phyloP scores from a whole-genome alignment of 2,329 filamentous ascomycete species.

The Clonostachys rhizophaga region DNA sequence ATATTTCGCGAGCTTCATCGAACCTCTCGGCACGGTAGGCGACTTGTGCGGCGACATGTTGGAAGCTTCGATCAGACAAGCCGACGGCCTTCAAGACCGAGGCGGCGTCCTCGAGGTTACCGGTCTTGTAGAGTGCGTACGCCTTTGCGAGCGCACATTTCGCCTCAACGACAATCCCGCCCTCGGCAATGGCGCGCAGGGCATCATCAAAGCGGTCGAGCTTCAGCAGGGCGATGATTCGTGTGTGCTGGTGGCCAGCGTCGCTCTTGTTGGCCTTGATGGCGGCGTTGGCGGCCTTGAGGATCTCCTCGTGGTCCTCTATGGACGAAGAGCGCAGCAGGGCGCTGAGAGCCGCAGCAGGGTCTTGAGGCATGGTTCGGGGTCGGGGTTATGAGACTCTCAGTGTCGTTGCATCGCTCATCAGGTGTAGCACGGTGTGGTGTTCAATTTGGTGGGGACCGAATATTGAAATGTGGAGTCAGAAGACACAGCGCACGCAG shows the following conservation, averaged over 20 bases:
- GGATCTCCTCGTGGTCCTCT: slow-evolving; percentile 69
- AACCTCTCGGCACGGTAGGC: slow-evolving; percentile 76
- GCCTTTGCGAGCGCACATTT: slow-evolving; percentile 65
- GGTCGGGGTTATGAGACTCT: neutral
- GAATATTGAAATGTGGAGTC: no score
- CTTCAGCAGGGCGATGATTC: slow-evolving; percentile 71
- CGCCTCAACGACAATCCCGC: slow-evolving; percentile 54
- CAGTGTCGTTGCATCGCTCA: slow-evolving; percentile 11
- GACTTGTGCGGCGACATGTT: slow-evolving; percentile 58
- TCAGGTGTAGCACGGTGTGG: neutral
- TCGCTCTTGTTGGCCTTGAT: slow-evolving; percentile 58
- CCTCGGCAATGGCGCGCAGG: slow-evolving; percentile 61
- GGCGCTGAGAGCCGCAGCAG: slow-evolving; percentile 45
- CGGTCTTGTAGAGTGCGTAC: slow-evolving; percentile 81
- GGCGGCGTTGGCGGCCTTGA: slow-evolving; percentile 58
- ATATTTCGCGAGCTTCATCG: slow-evolving; percentile 58
- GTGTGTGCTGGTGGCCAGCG: slow-evolving; percentile 59
- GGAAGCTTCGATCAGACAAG: slow-evolving; percentile 25
- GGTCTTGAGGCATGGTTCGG: slow-evolving; percentile 33
- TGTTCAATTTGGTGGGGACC: no score
- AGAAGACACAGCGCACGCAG: no score
- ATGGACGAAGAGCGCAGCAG: slow-evolving; percentile 52
- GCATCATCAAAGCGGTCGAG: slow-evolving; percentile 80
- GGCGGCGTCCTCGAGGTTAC: slow-evolving; percentile 63
- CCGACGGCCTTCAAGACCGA: slow-evolving; percentile 26